Evolutionary conservation across 495 filamentous ascomycete species (phyloP), one percentile per base, ranked within the genome.

Genomic region (Penicillium steckii): DNA sequence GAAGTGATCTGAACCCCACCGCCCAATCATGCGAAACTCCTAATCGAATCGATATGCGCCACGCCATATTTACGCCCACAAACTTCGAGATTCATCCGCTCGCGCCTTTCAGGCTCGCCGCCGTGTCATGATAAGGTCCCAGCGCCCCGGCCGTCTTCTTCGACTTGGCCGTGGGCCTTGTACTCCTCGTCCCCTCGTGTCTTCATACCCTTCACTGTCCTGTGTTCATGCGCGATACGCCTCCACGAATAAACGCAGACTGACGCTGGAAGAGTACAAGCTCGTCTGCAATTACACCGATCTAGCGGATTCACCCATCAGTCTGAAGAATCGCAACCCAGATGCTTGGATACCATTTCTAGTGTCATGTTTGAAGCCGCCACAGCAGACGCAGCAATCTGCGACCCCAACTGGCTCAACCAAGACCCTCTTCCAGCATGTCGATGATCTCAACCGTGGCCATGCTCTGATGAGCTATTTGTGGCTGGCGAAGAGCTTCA

Each of bases 51-150:
- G 72, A 70, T 48, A 75, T 75, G 72, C 59, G 55, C 62, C 67
- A 67, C 62, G 58, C 49, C 65, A 60, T 47, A 41, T 56, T 52
- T 56, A 49, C 60, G 42, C 56, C 60, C 55, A 59, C 61, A 62
- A 67, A 73, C 53, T 63, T 63, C 57, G 67, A 62, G 67, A 68
- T 68, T 56, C 56, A 56, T 57, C 62, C 64, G 54, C 61, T 61
- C 56, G 55, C 58, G 66, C 53, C 61, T 46, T 65, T 56, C 46
- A 50, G 47, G 48, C 51, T 62, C 50, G 51, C 62, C 52, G 56
- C 66, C 65, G 66, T 72, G 72, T 70, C 74, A 77, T 77, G 74
- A 75, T 67, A 69, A 62, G 60, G 66, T 71, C 63, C 61, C 63
- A 72, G 49, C 45, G 60, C 54, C 48, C 70, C 69, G 61, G 69